Evolutionary conservation across 441 rosid genomes (phyloP), one percentile per base, ranked within the genome.

Genomic region (Breynia disticha): DNA sequence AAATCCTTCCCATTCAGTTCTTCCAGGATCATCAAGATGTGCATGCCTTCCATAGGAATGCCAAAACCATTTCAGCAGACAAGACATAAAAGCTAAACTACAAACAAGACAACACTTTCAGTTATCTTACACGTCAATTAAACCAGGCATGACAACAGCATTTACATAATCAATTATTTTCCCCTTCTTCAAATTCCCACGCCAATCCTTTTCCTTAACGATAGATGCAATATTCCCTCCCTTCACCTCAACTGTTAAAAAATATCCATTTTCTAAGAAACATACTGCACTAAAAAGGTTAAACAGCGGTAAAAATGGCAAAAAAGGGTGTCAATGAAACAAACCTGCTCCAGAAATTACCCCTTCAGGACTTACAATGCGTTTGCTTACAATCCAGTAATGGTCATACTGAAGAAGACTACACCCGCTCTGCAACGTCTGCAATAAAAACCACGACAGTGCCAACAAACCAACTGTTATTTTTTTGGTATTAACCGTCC

Each of bases 1-100:
- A 73, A 86, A 91, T 32, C 98, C 98, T 80, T 91, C 97, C 98
- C 97, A 88, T 55, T 91, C 95, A 67, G 81, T 61, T 75, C 87
- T 81, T 61, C 97, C 95, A 16, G 97, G 98, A 73, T 88, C 98
- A 79, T 91, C 91, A 61, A 88, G 91, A 76, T 91, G 98, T 0
- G 76, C 85, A 75, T 91, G 98, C 54, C 98, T 91, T 70, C 45
- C 58, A 62, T 13, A 16, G 35, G 60, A 17, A 61, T 43, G 21
- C 16, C 52, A 54, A 16, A 50, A 28, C 32, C 32, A 44, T 22
- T 48, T 54, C 13, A 45, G 39, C 24, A 4, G 9, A 39, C n/a
- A 15, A 18, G 5, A 14, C 19, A 19, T 11, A n/a, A n/a, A n/a
- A n/a, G n/a, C n/a, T n/a, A 32, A 24, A 21, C 15, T 55, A 46